Conservation (phyloP, 305 asterid genomes). For the Fraxinus latifolia region DNA sequence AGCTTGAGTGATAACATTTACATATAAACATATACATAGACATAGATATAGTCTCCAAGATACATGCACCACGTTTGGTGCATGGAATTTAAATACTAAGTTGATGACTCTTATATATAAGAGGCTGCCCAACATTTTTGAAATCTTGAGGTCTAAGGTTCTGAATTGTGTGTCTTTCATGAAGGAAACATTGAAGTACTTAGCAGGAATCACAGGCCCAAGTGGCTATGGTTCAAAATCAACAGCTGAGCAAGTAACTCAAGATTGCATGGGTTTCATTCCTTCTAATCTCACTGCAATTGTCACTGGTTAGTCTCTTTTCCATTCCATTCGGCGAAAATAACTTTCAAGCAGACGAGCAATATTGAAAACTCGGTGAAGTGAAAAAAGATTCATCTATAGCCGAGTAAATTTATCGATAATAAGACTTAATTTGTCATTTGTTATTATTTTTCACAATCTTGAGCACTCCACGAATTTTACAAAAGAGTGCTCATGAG, state of each 20-base stretch:
- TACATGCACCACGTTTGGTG: slow-evolving; percentile 27
- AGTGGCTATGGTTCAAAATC: slow-evolving; percentile 86
- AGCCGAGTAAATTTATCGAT: neutral
- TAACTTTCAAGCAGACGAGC: neutral
- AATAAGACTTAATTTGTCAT: neutral
- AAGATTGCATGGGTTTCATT: slow-evolving; percentile 32
- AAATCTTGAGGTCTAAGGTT: slow-evolving; percentile 43
- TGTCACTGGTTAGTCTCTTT: slow-evolving; percentile 59
- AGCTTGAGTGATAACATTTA: neutral
- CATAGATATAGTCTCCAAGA: neutral
- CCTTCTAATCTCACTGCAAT: slow-evolving; percentile 65
- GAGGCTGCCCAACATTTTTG: slow-evolving; percentile 41
- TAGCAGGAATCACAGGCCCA: slow-evolving; percentile 81
- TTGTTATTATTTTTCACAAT: neutral
- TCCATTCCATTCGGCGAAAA: neutral
- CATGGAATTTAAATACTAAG: slow-evolving; percentile 42
- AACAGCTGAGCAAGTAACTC: slow-evolving; percentile 64
- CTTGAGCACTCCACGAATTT: neutral
- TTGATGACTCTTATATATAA: slow-evolving; percentile 50
- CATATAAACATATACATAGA: neutral
- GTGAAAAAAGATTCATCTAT: neutral
- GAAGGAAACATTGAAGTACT: slow-evolving; percentile 74
- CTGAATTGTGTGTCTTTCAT: slow-evolving; percentile 30
- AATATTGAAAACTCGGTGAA: neutral
- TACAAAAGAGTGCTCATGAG: neutral